Evolutionary conservation across 768 basidiomycete species (phyloP).

Genomic region (Phaffia tasmanica): DNA sequence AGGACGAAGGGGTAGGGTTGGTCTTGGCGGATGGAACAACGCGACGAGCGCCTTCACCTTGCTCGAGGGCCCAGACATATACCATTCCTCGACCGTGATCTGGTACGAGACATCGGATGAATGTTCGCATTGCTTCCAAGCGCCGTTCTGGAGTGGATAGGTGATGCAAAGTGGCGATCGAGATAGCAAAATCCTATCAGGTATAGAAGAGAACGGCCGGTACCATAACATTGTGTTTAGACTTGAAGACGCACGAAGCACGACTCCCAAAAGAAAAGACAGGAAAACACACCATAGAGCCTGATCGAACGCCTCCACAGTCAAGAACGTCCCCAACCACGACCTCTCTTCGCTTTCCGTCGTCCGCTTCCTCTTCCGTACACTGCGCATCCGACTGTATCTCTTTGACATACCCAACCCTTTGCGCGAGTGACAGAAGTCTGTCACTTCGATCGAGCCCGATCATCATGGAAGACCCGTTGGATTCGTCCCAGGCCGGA

Average conservation of each 20-base stretch:
- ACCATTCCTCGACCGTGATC: constrained; percentile 67
- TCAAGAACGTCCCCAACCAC: constrained; percentile 10
- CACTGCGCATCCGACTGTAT: background rate
- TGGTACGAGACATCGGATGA: constrained; percentile 46
- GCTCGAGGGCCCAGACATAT: constrained; percentile 95
- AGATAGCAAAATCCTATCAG: constrained; percentile 84
- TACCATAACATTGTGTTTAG: background rate
- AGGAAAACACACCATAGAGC: constrained; percentile 30
- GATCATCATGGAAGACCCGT: constrained; percentile 47
- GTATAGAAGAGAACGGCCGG: background rate
- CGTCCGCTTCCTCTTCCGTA: constrained; percentile 23
- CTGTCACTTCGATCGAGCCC: constrained; percentile 75
- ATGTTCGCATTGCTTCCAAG: constrained; percentile 51
- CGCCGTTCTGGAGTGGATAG: constrained; percentile 69
- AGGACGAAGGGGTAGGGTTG: too few relatives aligned
- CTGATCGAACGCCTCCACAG: constrained; percentile 17
- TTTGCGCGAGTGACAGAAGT: constrained; percentile 61
- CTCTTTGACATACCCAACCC: constrained; percentile 42
- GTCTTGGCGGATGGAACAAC: constrained; percentile 9
- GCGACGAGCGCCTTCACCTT: constrained; percentile 57
- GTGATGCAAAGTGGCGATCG: constrained; percentile 96
- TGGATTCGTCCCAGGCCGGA: constrained; percentile 52
- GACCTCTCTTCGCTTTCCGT: background rate
- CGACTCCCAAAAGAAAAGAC: constrained; percentile 65
- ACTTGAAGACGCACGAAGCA: constrained; percentile 49